Conservation (phyloP, 352 stramenopile genomes). For the Globisporangium mamillatum region DNA sequence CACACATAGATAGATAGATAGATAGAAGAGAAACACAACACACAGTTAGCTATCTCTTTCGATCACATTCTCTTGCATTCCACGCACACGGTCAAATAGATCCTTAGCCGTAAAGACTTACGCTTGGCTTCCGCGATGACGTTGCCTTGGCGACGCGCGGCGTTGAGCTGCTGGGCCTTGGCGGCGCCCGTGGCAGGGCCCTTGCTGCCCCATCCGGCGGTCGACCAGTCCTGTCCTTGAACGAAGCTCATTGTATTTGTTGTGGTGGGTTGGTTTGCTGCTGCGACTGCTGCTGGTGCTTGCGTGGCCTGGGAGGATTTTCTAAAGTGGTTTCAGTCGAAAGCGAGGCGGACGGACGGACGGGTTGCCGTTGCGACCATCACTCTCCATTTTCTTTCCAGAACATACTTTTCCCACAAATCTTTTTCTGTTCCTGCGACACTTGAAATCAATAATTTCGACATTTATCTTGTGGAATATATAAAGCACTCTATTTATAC, state of each 20-base stretch:
- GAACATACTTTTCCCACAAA: constrained; percentile 6
- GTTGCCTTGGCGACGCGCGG: constrained; percentile 63
- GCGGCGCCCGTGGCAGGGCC: constrained; percentile 46
- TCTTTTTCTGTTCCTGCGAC: not conserved
- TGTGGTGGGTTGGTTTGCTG: constrained; percentile 8
- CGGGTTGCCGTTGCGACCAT: not conserved
- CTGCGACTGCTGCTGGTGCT: not conserved
- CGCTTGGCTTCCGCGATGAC: constrained; percentile 74
- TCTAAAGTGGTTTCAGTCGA: constrained; percentile 10
- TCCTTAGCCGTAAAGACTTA: constrained; percentile 28
- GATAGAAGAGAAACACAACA: constrained; percentile 17
- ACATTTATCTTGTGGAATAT: no score
- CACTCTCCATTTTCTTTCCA: constrained; percentile 12
- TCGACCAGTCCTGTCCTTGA: constrained; percentile 77
- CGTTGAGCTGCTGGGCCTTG: constrained; percentile 73
- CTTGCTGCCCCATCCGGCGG: constrained; percentile 74
- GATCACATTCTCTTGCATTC: not conserved
- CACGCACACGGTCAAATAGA: not conserved
- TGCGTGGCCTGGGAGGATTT: constrained; percentile 1
- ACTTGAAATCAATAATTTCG: not conserved
- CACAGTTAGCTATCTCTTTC: not conserved
- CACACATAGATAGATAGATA: not conserved
- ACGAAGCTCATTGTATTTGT: constrained; percentile 47
- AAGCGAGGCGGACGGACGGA: no score
- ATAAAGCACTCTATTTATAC: no score